phyloP scores from a whole-genome alignment of 495 filamentous ascomycete genomes.

The Schizothecium vesticola region DNA sequence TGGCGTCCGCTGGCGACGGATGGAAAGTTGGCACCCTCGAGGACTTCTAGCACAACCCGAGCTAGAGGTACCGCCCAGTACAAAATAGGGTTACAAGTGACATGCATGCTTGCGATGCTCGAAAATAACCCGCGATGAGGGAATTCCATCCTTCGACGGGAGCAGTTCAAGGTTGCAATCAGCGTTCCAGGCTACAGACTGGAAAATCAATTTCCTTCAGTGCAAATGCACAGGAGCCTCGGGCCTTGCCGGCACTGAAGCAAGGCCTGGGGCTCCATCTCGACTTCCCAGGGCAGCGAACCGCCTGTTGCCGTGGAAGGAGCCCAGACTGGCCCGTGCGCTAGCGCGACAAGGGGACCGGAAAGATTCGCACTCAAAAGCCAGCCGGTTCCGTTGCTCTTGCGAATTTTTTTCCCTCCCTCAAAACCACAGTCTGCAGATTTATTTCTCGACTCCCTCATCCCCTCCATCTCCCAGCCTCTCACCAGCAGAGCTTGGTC shows the following conservation, averaged over 20 bases:
- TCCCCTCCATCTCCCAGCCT: constrained; percentile 32
- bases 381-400: constrained; percentile 25
- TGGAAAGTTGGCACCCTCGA: background rate
- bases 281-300: constrained; percentile 10
- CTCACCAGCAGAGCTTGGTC: constrained; percentile 33
- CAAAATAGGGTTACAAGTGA: background rate
- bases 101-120: background rate
- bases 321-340: constrained; percentile 22
- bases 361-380: constrained; percentile 36
- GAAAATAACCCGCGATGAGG: background rate
- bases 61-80: background rate
- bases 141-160: background rate
- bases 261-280: constrained; percentile 18
- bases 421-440: constrained; percentile 33
- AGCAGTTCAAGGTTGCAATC: constrained; percentile 4
- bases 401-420: constrained; percentile 31
- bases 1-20: background rate
- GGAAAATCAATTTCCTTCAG: constrained; percentile 9
- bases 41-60: background rate
- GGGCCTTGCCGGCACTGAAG: constrained; percentile 33
- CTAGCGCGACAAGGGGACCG: constrained; percentile 28
- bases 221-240: constrained; percentile 21
- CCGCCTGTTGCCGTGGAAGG: constrained; percentile 23
- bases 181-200: background rate
- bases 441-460: constrained; percentile 38